These are phyloP conservation scores for Diplodia intermedia DNA, from an alignment of 2,329 filamentous ascomycete genomes.

Conservation along the genomic window DNA sequence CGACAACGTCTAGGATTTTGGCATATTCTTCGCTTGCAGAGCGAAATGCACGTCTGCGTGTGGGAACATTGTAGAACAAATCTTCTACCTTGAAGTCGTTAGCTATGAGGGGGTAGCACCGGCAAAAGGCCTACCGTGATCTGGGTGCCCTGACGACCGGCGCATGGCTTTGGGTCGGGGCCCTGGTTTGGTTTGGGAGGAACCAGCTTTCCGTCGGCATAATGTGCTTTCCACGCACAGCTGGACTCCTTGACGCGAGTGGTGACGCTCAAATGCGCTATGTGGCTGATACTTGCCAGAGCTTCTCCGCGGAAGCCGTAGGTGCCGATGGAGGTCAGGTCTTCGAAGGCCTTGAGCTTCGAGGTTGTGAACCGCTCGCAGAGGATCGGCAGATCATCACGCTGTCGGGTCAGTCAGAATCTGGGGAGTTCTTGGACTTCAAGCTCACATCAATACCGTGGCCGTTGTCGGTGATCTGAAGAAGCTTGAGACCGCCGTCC, in stretches of 20 bases:
- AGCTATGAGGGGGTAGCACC: constrained; percentile 25
- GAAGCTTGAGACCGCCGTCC: constrained; percentile 90
- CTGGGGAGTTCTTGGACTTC: not conserved
- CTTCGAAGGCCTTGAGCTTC: constrained; percentile 92
- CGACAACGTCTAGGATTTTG: constrained; percentile 95
- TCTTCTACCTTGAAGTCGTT: constrained; percentile 72
- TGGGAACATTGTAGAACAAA: constrained; percentile 95
- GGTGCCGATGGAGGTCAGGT: constrained; percentile 85
- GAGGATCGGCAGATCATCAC: constrained; percentile 87
- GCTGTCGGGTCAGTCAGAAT: constrained; percentile 58
- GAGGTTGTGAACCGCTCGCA: constrained; percentile 98
- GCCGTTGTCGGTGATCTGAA: constrained; percentile 98
- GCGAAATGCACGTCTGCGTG: constrained; percentile 84
- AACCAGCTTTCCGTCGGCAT: constrained; percentile 79
- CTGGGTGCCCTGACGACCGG: constrained; percentile 88
- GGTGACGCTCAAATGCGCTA: constrained; percentile 92
- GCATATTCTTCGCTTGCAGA: constrained; percentile 94
- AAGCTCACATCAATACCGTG: constrained; percentile 82
- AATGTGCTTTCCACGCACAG: constrained; percentile 89
- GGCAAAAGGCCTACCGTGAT: constrained; percentile 69
- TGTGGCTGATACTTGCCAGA: constrained; percentile 96
- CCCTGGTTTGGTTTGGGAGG: constrained; percentile 87
- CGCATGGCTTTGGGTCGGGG: constrained; percentile 83
- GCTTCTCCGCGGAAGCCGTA: constrained; percentile 99
- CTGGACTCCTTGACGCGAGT: constrained; percentile 89